Base-by-base conservation (phyloP, 2,329 filamentous ascomycete genomes). In the Aspergillus ruber region DNA sequence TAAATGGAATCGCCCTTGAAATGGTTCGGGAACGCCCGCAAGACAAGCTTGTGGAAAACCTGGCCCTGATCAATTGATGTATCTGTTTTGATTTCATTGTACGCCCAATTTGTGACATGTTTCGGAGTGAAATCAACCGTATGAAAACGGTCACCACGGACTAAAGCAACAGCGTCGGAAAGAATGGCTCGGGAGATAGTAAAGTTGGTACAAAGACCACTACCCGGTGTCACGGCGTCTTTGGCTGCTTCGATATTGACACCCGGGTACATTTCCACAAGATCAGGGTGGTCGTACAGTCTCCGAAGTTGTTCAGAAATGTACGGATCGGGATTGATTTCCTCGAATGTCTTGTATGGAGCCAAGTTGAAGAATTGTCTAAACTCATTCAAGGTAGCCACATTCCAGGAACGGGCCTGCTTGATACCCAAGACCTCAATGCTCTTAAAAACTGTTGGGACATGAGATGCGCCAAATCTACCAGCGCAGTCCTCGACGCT, bases 341-440 rank as follows among this genome's bases (percentile, higher is more conserved):
- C 72, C 42, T 77, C 71, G 46, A 79, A 79, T 1, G 67, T 73
- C 42, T 70, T 66, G 52, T 79, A 71, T 2, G 70, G 67, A 20
- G 71, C 62, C 48, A 83, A 58, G 25, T 77, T 77, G 48, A 75
- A 80, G 60, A 68, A 78, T 51, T 66, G 71, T 53, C 68, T 76
- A 63, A 74, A 77, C 56, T 72, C 77, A 54, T 85, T 85, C 35
- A 85, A 64, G 0, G 80, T 79, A 0, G 76, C 79, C 9, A 82
- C 64, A 46, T 81, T 75, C 81, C 81, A 84, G 33, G 77, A 76
- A 35, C 82, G 77, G 5, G 76, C 78, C 54, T 84, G 82, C 15
- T 75, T 71, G 44, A 84, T 84, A 7, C 81, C 81, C 2, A 83
- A 71, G 2, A 83, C 72, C 61, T 85, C 83, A n/a, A 85, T 74